Base-by-base conservation (phyloP, 371 early-diverging fungal genomes). In the Mucor irregularis region DNA sequence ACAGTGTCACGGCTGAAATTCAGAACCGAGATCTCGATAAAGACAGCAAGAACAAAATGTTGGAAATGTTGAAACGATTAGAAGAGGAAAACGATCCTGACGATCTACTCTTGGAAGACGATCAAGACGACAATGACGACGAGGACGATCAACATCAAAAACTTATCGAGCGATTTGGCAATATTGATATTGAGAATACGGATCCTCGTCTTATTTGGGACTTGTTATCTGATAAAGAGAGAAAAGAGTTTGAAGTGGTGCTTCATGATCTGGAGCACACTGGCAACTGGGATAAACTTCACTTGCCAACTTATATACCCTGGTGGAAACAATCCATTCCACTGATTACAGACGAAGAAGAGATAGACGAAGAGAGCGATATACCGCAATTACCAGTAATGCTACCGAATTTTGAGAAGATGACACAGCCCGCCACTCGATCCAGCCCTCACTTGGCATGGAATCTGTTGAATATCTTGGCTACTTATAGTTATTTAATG, bases 1-100 rank as follows among this genome's bases (percentile, higher is more conserved):
- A 82, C 2, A 82, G 73, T 25, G 69, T 89, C 7, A 69, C 78
- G 29, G 74, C 67, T n/a, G 88, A 88, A 40, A 78, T 89, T 5
- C 62, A 81, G 30, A 73, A 74, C 6, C 62, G 67, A 40, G 74
- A 72, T 6, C 39, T 60, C 0, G 65, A 64, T 25, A 74, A 73
- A 13, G 63, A 68, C 22, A 77, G 80, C 10, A 71, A 81, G 50
- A 64, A 58, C 49, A 65, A 74, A 17, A 88, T 86, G 85, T 39
- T 81, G 5, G 67, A 74, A 34, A 70, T 85, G 43, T 43, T 88
- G 37, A 68, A 73, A 43, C 71, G 75, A 10, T 76, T 85, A 51
- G 85, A 86, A 62, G 58, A 66, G 26, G 80, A 80, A 25, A 64
- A 68, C 7, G 68, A 58, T 17, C 48, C 54, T 17, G 34, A 19